These are phyloP conservation scores for Pichia californica DNA, from an alignment of 805 yeast species.

Conservation along the genomic window DNA sequence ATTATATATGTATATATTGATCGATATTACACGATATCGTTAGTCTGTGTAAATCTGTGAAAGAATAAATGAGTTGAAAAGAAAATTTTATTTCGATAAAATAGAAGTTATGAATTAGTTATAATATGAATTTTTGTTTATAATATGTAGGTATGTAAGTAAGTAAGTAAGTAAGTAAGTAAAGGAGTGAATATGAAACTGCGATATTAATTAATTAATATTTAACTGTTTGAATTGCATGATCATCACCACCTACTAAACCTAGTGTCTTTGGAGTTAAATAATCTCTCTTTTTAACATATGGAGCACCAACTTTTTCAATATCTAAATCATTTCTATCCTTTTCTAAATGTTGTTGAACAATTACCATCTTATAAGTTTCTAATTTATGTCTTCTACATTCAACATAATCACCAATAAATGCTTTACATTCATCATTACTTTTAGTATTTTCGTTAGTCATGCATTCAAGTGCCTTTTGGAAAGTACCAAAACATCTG, in stretches of 20 bases:
- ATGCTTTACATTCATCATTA: constrained; percentile 28
- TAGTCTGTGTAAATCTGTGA: neutral
- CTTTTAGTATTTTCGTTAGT: constrained; percentile 27
- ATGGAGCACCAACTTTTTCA: constrained; percentile 34
- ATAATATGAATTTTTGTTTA: too few species aligned
- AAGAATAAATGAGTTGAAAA: neutral
- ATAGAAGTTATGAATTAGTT: too few species aligned
- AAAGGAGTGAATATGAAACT: neutral
- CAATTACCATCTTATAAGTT: constrained; percentile 29
- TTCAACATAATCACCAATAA: constrained; percentile 31
- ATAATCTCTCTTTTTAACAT: constrained; percentile 31
- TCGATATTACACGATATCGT: too few species aligned
- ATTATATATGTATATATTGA: too few species aligned
- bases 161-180: neutral
- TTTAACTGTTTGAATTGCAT: constrained; percentile 23
- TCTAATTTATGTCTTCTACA: constrained; percentile 34
- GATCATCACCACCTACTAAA: constrained; percentile 31
- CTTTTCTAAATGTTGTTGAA: constrained; percentile 27
- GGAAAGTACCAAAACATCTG: constrained; percentile 33
- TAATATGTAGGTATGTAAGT: neutral
- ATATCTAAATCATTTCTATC: constrained; percentile 22
- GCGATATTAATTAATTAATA: constrained; percentile 11
- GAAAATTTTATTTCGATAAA: too few species aligned
- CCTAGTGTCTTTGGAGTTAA: constrained; percentile 35
- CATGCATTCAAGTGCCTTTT: constrained; percentile 34